These are phyloP conservation scores for Circinella minor DNA, from an alignment of 371 early-diverging fungal species.

Conservation along the genomic window DNA sequence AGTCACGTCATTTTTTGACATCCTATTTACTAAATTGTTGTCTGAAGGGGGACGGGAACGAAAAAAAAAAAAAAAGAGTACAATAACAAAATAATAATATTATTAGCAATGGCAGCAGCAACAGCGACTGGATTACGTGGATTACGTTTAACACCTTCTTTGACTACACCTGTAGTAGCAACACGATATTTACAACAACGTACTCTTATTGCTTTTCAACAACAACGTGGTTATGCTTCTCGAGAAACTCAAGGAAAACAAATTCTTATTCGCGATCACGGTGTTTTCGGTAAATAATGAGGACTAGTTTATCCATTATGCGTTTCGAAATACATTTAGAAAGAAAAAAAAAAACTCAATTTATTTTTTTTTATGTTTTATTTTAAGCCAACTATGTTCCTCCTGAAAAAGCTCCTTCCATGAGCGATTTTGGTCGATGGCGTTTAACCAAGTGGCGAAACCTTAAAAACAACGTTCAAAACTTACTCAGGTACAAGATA, in stretches of 20 bases:
- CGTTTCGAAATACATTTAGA: not conserved
- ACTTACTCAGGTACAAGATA: slow-evolving; percentile 44
- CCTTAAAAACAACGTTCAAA: slow-evolving; percentile 52
- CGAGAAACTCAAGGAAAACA: slow-evolving; percentile 27
- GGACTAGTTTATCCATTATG: too few relatives aligned
- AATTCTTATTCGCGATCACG: slow-evolving; percentile 51
- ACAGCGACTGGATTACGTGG: slow-evolving; percentile 14
- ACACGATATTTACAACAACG: slow-evolving; percentile 1
- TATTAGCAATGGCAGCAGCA: not conserved
- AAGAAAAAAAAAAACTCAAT: not conserved
- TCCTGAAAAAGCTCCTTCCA: slow-evolving; percentile 50
- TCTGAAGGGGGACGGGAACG: not conserved
- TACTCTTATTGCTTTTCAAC: not conserved
- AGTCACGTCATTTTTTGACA: slow-evolving; percentile 5
- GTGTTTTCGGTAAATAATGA: slow-evolving; percentile 48
- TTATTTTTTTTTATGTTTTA: not conserved
- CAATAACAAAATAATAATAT: not conserved
- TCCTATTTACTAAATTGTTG: not conserved
- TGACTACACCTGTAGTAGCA: slow-evolving; percentile 10
- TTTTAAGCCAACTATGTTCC: slow-evolving; percentile 53
- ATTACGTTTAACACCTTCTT: slow-evolving; percentile 20
- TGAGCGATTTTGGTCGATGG: slow-evolving; percentile 52
- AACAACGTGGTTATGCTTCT: slow-evolving; percentile 21
- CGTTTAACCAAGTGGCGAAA: slow-evolving; percentile 56
- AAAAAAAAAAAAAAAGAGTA: too few relatives aligned